Evolutionary conservation across 495 filamentous ascomycete species (phyloP), one percentile per base, ranked within the genome.

Genomic region (Sporormia fimetaria): DNA sequence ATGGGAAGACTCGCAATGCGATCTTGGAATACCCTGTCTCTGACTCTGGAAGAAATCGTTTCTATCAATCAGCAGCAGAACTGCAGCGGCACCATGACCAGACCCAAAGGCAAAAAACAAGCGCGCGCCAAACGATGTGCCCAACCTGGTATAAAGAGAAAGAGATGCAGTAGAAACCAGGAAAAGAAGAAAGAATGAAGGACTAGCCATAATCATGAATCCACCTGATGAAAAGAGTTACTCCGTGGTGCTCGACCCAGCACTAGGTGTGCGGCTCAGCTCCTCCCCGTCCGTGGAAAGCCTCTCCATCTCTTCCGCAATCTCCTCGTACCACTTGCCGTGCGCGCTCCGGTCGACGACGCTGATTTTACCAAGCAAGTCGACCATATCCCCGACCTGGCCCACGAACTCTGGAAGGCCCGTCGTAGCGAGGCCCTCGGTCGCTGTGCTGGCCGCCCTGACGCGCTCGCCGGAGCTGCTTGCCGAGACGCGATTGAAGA

Each of bases 371-470:
- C 71, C 70, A 48, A 93, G 58, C 62, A 81, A 78, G 10, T 94
- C 87, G 10, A 86, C 81, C 47, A 94, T 70, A 22, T 78, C 74
- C 4, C 81, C 77, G n/a, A 96, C 76, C 55, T 76, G 78, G 33
- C 66, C 75, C n/a, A 88, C 80, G 62, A 93, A 94, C 61, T 98
- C 90, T 0, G 80, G 76, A 61, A 96, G 69, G 0, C 90, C 92
- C 26, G 79, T 71, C 1, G 73, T 69, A 1, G 83, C 81, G 11
- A 98, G 67, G 32, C 77, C 80, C 60, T 96, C 87, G 17, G 76
- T 81, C 3, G 87, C 88, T 0, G 76, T 83, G 35, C 74, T 83
- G 1, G 81, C 82, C n/a, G 78, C 76, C 46, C 74, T 72, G 11
- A 93, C 80, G 44, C 83, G 74, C 59, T 95, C 87, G 30, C 72